Conservation (phyloP, 768 basidiomycete species). For the Austroboletus eburneus region DNA sequence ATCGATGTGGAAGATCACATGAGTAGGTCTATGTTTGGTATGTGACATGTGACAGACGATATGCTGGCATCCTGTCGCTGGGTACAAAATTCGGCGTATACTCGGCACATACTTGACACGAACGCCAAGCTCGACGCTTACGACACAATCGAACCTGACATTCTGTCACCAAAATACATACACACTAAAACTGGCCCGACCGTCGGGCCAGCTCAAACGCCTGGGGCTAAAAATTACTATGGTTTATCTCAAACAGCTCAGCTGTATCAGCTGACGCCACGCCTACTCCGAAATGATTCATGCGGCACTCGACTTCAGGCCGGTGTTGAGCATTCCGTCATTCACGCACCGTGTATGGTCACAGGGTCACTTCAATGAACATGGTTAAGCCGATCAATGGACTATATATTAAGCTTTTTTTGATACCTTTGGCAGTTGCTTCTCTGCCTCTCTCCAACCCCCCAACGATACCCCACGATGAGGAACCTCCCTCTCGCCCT, state of each 20-base stretch:
- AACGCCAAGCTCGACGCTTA: no score
- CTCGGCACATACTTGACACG: no score
- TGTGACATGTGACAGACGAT: no score
- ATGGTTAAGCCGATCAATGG: neutral
- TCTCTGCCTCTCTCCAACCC: neutral
- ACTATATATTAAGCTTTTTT: slow-evolving; percentile 9
- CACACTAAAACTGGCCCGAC: no score
- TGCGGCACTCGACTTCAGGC: neutral
- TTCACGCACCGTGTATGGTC: slow-evolving; percentile 1
- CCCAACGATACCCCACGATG: slow-evolving; percentile 16
- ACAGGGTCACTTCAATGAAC: neutral
- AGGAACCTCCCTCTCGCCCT: slow-evolving; percentile 10
- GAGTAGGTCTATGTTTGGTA: no score
- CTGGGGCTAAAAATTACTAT: no score
- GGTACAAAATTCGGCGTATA: no score
- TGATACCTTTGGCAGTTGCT: neutral
- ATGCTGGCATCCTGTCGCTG: no score
- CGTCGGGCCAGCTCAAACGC: neutral
- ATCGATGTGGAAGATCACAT: no score
- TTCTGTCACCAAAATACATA: no score
- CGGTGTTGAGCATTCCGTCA: neutral
- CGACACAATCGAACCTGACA: no score
- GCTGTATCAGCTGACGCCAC: neutral
- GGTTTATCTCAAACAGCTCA: neutral
- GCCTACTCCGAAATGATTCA: slow-evolving; percentile 1